Evolutionary conservation across 2,329 filamentous ascomycete genomes (phyloP), one percentile per base, ranked within the genome.

Genomic region (Fusarium tjaetaba): DNA sequence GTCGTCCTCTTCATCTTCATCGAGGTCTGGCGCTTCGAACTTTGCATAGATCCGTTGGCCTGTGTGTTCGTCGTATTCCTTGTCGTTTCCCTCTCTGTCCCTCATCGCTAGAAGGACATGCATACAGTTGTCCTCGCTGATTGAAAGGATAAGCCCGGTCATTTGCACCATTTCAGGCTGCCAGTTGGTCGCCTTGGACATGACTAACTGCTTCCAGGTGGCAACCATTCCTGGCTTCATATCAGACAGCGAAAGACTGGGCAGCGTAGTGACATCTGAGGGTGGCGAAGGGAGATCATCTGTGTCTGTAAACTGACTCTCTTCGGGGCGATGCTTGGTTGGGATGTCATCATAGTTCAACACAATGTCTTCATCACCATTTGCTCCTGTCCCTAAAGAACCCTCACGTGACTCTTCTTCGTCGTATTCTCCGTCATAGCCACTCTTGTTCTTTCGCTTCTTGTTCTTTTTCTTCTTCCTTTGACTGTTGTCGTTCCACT

Each of bases 11-110:
- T 85, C 86, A 1, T 91, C 41, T 28, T 58, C 90, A 11, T 90
- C 87, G 13, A 89, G 84, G 16, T 89, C 88, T 1, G 92, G 92
- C 75, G 91, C 90, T 76, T 97, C 94, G 73, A 97, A 96, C 65
- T 91, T 93, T 70, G 88, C 90, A 76, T 96, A 97, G 15, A 94
- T 82, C 15, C 94, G 88, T 70, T 92, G 86, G 1, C 94, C 94
- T 0, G 92, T 91, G 43, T 88, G 82, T 16, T 90, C 86, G 74
- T 96, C 91, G 72, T 90, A 91, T 24, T 83, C 80, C 76, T 88
- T 91, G 71, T 90, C 84, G 60, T 87, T 88, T 10, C 86, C 81
- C 18, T 87, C 82, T 53, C 92, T 85, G 78, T 97, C 93, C 34
- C 93, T 88, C 70, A 87, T 87, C 5, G 94, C 94, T 6, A 97